These are phyloP conservation scores for Podospora comata DNA, from an alignment of 495 filamentous ascomycete species.

Conservation along the genomic window DNA sequence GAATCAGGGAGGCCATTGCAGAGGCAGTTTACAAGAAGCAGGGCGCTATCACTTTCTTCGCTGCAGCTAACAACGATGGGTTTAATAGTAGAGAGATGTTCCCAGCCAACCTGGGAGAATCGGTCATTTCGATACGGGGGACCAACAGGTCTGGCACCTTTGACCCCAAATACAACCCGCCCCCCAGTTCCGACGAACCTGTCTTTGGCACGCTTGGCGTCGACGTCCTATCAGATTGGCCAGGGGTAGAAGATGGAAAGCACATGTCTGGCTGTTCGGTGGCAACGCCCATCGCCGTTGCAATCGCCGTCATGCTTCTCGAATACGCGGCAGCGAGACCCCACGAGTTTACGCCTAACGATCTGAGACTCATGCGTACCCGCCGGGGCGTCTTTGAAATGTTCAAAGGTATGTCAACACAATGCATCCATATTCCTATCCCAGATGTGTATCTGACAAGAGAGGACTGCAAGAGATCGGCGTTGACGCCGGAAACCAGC, in stretches of 20 bases:
- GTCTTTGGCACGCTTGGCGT: conserved; percentile 19
- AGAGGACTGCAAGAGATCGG: neutral
- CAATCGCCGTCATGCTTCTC: neutral
- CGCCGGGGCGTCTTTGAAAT: neutral
- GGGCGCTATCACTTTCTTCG: conserved; percentile 14
- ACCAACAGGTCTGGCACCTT: conserved; percentile 12
- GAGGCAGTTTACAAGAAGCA: neutral
- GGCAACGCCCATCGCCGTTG: neutral
- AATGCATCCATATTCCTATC: neutral
- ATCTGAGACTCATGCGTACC: neutral
- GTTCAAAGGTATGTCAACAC: neutral
- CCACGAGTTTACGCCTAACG: neutral
- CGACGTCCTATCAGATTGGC: conserved; percentile 17
- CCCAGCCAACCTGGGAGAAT: conserved; percentile 12
- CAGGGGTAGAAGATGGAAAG: neutral
- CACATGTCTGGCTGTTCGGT: neutral
- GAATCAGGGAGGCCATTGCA: neutral
- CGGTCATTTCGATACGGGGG: conserved; percentile 11
- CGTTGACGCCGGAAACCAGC: neutral
- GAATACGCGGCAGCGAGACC: neutral
- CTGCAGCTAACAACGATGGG: conserved; percentile 13
- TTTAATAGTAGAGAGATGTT: conserved; percentile 16
- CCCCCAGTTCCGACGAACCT: conserved; percentile 6
- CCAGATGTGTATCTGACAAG: neutral
- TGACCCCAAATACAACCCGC: conserved; percentile 10